These are phyloP conservation scores for Mycena vitilis DNA, from an alignment of 768 basidiomycete species.

Conservation along the genomic window DNA sequence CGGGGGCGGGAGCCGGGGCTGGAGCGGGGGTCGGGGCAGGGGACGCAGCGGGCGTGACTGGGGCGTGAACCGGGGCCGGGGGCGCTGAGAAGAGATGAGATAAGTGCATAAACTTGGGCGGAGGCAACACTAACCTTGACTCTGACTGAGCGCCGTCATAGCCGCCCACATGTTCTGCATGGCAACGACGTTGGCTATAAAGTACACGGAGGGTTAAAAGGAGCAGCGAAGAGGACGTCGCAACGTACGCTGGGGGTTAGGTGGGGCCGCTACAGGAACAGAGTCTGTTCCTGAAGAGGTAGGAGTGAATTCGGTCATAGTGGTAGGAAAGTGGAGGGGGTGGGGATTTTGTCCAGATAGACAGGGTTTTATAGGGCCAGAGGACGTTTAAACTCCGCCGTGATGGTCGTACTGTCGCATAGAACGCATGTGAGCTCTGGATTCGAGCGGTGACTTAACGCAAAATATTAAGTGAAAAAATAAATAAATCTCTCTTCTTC, in stretches of 20 bases:
- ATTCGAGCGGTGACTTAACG: too few relatives aligned
- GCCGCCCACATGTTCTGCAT: background rate
- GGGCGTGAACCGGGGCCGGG: background rate
- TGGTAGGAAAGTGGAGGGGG: background rate
- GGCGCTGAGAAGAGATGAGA: too few relatives aligned
- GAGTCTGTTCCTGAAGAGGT: conserved; percentile 1
- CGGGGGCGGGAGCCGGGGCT: background rate
- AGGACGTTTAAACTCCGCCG: background rate
- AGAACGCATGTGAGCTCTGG: too few relatives aligned
- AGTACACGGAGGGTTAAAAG: background rate
- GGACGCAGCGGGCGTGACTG: background rate
- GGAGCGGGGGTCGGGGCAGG: background rate
- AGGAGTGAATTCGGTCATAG: background rate
- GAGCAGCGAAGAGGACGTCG: background rate
- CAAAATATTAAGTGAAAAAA: too few relatives aligned
- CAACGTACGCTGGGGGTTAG: background rate
- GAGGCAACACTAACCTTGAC: background rate
- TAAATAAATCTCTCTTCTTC: too few relatives aligned
- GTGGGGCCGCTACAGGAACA: background rate
- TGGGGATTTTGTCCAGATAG: background rate
- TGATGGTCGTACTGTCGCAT: background rate
- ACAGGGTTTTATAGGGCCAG: background rate
- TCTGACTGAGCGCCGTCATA: background rate
- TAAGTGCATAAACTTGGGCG: too few relatives aligned
- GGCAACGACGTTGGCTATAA: too few relatives aligned